These are phyloP conservation scores for Pelargonium nanum DNA, from an alignment of 345 rosid genomes.

Conservation along the genomic window DNA sequence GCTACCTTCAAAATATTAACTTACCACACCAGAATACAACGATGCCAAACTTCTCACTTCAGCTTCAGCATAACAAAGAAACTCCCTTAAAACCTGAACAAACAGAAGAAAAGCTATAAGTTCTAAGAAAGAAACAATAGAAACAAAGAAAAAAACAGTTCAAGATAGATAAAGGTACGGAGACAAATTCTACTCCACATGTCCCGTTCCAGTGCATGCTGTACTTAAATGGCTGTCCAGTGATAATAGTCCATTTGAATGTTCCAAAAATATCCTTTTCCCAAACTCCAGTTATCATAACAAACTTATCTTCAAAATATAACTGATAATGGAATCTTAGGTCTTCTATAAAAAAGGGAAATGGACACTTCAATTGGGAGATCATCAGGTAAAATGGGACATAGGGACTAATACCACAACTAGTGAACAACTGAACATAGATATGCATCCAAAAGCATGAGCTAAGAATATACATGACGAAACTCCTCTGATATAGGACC, in stretches of 20 bases:
- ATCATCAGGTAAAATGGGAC: background rate
- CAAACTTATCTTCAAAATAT: background rate
- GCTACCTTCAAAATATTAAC: conserved; percentile 7
- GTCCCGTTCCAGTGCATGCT: no score
- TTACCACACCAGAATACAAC: conserved; percentile 77
- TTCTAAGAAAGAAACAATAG: background rate
- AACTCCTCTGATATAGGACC: conserved; percentile 69
- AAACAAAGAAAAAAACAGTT: background rate
- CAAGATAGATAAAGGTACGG: background rate
- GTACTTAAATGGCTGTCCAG: no score
- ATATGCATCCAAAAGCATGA: background rate
- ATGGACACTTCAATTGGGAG: background rate
- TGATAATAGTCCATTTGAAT: no score
- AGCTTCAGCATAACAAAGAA: conserved; percentile 69
- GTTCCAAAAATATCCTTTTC: no score
- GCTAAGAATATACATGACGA: conserved; percentile 33
- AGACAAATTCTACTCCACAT: background rate
- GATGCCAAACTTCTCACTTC: conserved; percentile 76
- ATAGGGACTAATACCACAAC: background rate
- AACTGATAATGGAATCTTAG: no score
- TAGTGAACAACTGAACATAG: background rate
- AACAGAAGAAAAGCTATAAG: background rate
- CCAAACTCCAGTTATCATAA: background rate
- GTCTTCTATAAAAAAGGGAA: background rate
- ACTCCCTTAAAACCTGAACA: conserved; percentile 57